Evolutionary conservation across 2,329 filamentous ascomycete species (phyloP).

Genomic region (Sordariomycetes sp.): DNA sequence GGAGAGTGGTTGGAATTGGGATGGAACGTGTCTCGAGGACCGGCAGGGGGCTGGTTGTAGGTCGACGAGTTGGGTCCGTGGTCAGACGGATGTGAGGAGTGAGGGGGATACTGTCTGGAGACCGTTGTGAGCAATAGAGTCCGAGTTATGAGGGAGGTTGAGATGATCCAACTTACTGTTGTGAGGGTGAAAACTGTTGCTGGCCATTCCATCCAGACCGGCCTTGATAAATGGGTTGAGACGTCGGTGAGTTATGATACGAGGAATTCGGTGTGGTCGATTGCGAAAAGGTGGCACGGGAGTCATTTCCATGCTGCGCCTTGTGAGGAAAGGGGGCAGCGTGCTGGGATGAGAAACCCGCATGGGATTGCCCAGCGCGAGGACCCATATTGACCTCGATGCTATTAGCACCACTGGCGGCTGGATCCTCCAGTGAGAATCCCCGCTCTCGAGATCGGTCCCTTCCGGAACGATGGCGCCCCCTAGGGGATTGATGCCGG

Average conservation of each 20-base stretch:
- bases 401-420: slow-evolving; percentile 31
- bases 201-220: slow-evolving; percentile 24
- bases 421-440: slow-evolving; percentile 17
- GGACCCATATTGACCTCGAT: slow-evolving; percentile 36
- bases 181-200: slow-evolving; percentile 20
- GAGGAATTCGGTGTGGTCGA: slow-evolving; percentile 28
- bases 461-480: slow-evolving; percentile 14
- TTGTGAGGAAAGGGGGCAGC: slow-evolving; percentile 18
- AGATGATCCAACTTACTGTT: slow-evolving; percentile 21
- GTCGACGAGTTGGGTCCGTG: not conserved
- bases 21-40: not conserved
- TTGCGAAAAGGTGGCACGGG: slow-evolving; percentile 19
- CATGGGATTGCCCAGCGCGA: slow-evolving; percentile 14
- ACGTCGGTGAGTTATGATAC: slow-evolving; percentile 28
- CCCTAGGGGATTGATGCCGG: slow-evolving; percentile 10
- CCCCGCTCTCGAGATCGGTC: slow-evolving; percentile 23
- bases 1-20: slow-evolving; percentile 14
- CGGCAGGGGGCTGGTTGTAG: not conserved
- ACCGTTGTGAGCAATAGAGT: not conserved
- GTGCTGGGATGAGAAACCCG: not conserved
- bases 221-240: slow-evolving; percentile 25
- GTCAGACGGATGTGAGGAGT: not conserved
- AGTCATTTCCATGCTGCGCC: slow-evolving; percentile 21
- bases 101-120: not conserved
- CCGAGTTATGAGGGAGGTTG: not conserved